phyloP scores from a whole-genome alignment of 2,329 filamentous ascomycete species.

The Colletotrichum caudatum region DNA sequence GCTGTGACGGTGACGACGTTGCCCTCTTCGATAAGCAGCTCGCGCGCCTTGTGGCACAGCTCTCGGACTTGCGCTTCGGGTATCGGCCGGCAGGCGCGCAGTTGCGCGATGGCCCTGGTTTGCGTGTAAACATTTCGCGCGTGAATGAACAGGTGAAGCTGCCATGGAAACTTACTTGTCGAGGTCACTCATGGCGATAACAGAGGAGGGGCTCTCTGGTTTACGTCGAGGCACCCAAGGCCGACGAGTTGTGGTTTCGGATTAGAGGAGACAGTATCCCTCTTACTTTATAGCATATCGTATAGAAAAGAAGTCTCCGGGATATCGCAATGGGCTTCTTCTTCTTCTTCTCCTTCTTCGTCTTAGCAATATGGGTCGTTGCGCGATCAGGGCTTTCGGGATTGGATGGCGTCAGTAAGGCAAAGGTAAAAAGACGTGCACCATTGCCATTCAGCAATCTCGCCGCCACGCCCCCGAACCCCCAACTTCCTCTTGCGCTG shows the following conservation, averaged over 20 bases:
- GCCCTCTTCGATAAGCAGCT: constrained; percentile 95
- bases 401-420: constrained; percentile 35
- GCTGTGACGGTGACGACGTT: constrained; percentile 97
- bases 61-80: constrained; percentile 96
- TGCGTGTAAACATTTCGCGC: constrained; percentile 30
- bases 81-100: constrained; percentile 95
- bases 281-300: constrained; percentile 15
- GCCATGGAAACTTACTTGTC: constrained; percentile 74
- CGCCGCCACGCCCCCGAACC: constrained; percentile 10
- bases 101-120: constrained; percentile 88
- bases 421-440: constrained; percentile 30
- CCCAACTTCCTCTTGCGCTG: constrained; percentile 18
- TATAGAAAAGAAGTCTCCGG: background rate
- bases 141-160: background rate
- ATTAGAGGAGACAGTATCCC: background rate
- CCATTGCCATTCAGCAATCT: constrained; percentile 15
- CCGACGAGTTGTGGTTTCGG: constrained; percentile 13
- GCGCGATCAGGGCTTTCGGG: constrained; percentile 29
- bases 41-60: constrained; percentile 95
- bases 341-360: constrained; percentile 2
- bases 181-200: constrained; percentile 83
- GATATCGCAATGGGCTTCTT: constrained; percentile 6
- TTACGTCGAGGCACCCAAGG: constrained; percentile 27
- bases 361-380: constrained; percentile 18
- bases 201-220: constrained; percentile 28